Evolutionary conservation across 371 early-diverging fungal genomes (phyloP), one percentile per base, ranked within the genome.

Genomic region (Mortierella sp.): DNA sequence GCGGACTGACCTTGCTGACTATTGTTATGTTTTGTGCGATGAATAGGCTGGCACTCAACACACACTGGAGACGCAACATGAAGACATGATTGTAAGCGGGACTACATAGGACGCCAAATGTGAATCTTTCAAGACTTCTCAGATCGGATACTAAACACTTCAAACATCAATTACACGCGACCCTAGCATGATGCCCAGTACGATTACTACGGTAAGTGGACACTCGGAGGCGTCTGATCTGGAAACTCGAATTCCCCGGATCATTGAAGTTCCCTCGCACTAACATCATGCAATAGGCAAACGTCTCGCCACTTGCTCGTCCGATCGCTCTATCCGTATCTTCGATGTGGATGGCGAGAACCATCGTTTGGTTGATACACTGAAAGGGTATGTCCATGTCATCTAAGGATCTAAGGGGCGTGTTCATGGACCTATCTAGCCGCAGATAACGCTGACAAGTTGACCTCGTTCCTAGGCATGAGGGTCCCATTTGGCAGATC

Each of bases 401-500:
- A 34, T 34, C n/a, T n/a, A n/a, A 30, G 12, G 21, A 16, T 48
- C 26, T 48, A 16, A 14, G 2, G 8, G 30, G 30, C 9, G 28
- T 28, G 16, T 5, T 14, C 9, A 5, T 5, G 45, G 45, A 43
- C 16, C 14, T 16, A 19, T 18, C n/a, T 16, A 16, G 14, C 45
- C 3, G 45, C 14, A 6, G 51, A 16, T 16, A 18, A 50, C 8
- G 28, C 16, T 50, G 5, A 28, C 30, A 50, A 12, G 12, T 16
- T 43, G 18, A 18, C 18, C 2, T 43, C 16, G 21, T 18, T 41
- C 24, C 6, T 68, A 94, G 96, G 19, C 98, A 98, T 76, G 92
- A 94, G 55, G 98, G 98, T 14, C 99, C 99, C 5, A 98, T 98
- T n/a, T 98, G 99, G 99, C 96, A 96, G 81, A 95, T 98, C n/a